phyloP scores from a whole-genome alignment of 129 eudicot genomes.

The Logfia minima region DNA sequence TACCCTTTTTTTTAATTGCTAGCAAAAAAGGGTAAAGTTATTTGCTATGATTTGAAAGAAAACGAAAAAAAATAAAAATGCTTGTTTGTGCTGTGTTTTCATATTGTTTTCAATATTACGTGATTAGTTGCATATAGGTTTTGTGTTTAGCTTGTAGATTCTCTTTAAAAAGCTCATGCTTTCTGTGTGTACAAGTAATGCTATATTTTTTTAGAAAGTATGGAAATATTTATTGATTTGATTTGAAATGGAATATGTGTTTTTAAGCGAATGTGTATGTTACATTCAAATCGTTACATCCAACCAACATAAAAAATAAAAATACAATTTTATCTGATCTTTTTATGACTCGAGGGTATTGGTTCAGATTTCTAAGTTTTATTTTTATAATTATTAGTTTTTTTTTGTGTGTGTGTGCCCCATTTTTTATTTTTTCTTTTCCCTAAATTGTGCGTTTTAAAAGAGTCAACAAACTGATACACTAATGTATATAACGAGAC shows the following conservation, averaged over 20 bases:
- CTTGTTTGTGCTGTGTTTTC: not conserved
- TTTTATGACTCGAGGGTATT: not conserved
- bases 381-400: too few relatives aligned
- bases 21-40: not conserved
- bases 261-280: not conserved
- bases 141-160: not conserved
- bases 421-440: not conserved
- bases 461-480: not conserved
- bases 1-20: not conserved
- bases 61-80: too few relatives aligned
- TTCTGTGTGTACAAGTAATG: slow-evolving; percentile 19
- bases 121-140: not conserved
- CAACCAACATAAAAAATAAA: not conserved
- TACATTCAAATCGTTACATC: not conserved
- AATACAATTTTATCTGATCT: not conserved
- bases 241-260: not conserved
- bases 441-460: not conserved
- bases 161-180: not conserved
- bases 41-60: not conserved
- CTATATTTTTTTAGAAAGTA: not conserved
- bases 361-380: not conserved
- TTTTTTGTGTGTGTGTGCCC: not conserved
- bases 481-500: not conserved
- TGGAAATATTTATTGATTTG: not conserved
- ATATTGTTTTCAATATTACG: not conserved